These are phyloP conservation scores for Lasiosphaeria ovina DNA, from an alignment of 495 filamentous ascomycete genomes.

Conservation along the genomic window DNA sequence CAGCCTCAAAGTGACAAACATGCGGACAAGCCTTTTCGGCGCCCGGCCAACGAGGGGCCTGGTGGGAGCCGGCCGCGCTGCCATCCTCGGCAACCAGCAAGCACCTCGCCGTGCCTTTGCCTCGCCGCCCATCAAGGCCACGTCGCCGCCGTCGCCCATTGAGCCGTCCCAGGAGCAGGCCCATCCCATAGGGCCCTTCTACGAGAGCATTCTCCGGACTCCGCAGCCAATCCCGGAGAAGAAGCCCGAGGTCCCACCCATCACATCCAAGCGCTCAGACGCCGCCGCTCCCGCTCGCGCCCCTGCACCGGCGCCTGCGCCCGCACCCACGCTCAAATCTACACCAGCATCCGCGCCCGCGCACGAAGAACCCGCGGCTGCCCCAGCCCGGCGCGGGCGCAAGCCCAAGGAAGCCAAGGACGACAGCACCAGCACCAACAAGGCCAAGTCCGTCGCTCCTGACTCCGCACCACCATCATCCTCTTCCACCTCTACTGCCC, in stretches of 20 bases:
- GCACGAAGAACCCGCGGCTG: constrained; percentile 14
- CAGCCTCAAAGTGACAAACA: constrained; percentile 8
- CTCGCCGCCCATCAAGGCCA: constrained; percentile 15
- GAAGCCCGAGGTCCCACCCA: constrained; percentile 30
- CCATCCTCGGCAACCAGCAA: constrained; percentile 15
- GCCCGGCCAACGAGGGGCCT: constrained; percentile 27
- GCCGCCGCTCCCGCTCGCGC: constrained; percentile 27
- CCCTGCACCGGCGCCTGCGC: constrained; percentile 36
- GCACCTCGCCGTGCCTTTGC: constrained; percentile 26
- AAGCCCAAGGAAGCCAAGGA: constrained; percentile 15
- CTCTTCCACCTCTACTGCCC: constrained; percentile 26
- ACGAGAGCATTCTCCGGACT: constrained; percentile 46
- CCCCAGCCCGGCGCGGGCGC: constrained; percentile 28
- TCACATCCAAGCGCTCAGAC: constrained; percentile 19
- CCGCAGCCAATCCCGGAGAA: constrained; percentile 34
- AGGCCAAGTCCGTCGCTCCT: constrained; percentile 34
- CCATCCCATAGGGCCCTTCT: constrained; percentile 39
- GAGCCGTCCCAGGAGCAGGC: constrained; percentile 31
- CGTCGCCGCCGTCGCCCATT: constrained; percentile 19
- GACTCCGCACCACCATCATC: constrained; percentile 33
- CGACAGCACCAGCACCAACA: constrained; percentile 3
- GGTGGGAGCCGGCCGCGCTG: constrained; percentile 10
- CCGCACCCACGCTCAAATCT: constrained; percentile 2
- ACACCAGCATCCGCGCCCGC: constrained; percentile 16
- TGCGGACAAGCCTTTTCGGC: constrained; percentile 27